Percentiles rank a stretch among this genome's conserved stretches.
Conservation (phyloP, 2,329 filamentous ascomycete species). For the Aspergillus uvarum region DNA sequence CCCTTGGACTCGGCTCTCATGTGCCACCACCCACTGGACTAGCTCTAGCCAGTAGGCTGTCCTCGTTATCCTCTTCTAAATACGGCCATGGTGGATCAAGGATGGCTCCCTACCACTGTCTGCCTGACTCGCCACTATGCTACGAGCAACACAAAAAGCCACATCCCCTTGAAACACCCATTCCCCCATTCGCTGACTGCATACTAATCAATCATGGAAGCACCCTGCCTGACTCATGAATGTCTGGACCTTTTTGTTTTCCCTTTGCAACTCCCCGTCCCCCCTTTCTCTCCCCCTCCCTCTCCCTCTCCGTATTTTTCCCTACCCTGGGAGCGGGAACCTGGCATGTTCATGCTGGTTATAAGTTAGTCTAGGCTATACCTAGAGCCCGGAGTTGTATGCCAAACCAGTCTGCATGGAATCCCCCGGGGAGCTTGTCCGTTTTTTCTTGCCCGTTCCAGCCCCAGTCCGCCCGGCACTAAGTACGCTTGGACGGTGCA, state of each 20-base stretch:
- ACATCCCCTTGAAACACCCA: neutral
- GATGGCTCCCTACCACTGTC: neutral
- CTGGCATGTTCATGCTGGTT: too few species aligned
- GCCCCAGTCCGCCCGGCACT: too few species aligned
- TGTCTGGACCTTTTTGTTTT: neutral
- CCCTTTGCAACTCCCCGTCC: too few species aligned
- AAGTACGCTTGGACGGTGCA: too few species aligned
- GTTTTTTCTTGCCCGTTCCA: too few species aligned
- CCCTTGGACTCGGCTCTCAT: neutral
- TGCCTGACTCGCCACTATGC: slow-evolving; percentile 15
- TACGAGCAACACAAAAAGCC: neutral
- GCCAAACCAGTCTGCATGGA: too few species aligned
- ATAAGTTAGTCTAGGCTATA: too few species aligned
- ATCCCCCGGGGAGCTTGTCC: too few species aligned
- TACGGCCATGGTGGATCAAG: neutral
- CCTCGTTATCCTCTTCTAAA: neutral
- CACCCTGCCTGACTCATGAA: neutral
- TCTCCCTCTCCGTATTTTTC: too few species aligned
- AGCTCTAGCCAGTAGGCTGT: neutral
- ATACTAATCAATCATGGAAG: neutral
- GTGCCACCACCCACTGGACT: neutral
- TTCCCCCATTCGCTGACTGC: neutral
- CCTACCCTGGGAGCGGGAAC: neutral
- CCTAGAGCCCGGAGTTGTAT: too few species aligned
- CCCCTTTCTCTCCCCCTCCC: too few species aligned